phyloP scores from a whole-genome alignment of 306 rosid species.

The Acacia confusa region DNA sequence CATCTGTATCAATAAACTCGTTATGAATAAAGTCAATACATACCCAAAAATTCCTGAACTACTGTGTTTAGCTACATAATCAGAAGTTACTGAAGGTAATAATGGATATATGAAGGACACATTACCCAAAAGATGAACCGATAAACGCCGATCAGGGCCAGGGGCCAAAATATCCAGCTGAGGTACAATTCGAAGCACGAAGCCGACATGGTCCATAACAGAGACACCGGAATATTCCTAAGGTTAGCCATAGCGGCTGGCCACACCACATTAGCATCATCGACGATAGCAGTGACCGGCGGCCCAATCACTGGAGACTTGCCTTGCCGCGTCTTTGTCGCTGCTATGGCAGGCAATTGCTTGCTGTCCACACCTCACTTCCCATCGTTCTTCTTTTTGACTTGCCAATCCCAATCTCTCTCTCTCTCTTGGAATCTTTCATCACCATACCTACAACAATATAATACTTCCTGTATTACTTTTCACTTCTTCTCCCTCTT shows the following conservation, averaged over 20 bases:
- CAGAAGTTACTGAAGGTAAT: background rate
- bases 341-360: no score
- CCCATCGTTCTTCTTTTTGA: no score
- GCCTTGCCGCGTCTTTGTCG: no score
- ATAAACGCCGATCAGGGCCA: background rate
- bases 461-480: no score
- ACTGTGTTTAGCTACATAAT: background rate
- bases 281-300: slow-evolving; percentile 29
- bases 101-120: background rate
- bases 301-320: no score
- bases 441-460: no score
- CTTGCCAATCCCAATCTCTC: no score
- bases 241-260: slow-evolving; percentile 28
- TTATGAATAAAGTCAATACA: background rate
- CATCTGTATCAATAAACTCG: slow-evolving; percentile 26
- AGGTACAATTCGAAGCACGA: background rate
- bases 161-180: background rate
- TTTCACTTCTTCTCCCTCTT: no score
- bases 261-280: slow-evolving; percentile 39
- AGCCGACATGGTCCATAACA: slow-evolving; percentile 48
- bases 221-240: slow-evolving; percentile 43
- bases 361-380: no score
- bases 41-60: background rate
- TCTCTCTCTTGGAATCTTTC: no score
- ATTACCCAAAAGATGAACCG: background rate